Conservation (phyloP, 2,329 filamentous ascomycete genomes). For the Aspergillus proliferans region DNA sequence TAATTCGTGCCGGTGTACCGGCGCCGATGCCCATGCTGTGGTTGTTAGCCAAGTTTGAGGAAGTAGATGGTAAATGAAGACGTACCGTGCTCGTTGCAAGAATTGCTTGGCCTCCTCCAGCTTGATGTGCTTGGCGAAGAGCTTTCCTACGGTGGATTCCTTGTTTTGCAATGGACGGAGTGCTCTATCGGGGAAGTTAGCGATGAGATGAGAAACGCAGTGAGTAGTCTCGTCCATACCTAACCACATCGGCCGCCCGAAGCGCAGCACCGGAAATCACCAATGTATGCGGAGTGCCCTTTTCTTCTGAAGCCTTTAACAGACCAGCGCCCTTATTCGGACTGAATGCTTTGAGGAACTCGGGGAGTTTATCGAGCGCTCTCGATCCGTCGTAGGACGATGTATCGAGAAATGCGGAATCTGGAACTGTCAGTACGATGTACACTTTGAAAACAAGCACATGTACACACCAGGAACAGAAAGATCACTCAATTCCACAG, state of each 20-base stretch:
- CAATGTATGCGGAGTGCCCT: constrained; percentile 75
- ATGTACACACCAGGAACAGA: constrained; percentile 62
- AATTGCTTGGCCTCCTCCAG: constrained; percentile 76
- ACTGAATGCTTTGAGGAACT: constrained; percentile 62
- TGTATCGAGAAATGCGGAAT: constrained; percentile 70
- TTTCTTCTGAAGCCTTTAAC: constrained; percentile 59
- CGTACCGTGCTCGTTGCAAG: constrained; percentile 56
- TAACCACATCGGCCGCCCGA: constrained; percentile 75
- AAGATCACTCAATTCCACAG: constrained; percentile 76
- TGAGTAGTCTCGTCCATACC: constrained; percentile 40
- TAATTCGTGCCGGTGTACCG: constrained; percentile 77
- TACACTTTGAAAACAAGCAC: neutral
- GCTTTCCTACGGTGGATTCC: constrained; percentile 71
- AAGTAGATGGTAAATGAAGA: neutral
- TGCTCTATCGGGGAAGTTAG: constrained; percentile 37
- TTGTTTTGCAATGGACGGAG: constrained; percentile 75
- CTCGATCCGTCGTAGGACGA: constrained; percentile 64
- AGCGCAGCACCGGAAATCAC: constrained; percentile 80
- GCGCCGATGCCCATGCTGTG: constrained; percentile 76
- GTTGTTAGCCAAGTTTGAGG: constrained; percentile 1
- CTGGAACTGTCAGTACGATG: constrained; percentile 38
- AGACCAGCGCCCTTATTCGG: constrained; percentile 55
- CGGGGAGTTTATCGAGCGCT: constrained; percentile 65
- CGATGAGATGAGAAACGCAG: neutral
- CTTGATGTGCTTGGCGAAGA: constrained; percentile 99